Evolutionary conservation across 306 rosid species (phyloP).

Genomic region (Fagus crenata): DNA sequence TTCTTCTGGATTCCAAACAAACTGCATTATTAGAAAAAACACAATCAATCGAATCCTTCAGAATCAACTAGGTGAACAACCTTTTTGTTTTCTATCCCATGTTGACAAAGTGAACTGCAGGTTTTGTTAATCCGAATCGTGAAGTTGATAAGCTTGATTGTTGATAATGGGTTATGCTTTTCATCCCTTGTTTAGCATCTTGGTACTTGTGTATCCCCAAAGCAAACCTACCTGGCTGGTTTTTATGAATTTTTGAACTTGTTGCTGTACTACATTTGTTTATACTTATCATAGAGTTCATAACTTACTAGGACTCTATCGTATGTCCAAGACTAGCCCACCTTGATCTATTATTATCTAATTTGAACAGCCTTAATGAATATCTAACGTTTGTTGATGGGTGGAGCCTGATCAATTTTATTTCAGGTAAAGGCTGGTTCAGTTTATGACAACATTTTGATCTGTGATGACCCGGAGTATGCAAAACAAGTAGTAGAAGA

Average conservation of each 20-base stretch:
- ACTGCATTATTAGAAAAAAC: background rate
- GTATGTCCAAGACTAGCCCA: background rate
- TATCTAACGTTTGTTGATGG: constrained; percentile 26
- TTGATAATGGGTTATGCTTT: background rate
- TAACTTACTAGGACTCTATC: background rate
- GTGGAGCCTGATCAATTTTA: constrained; percentile 15
- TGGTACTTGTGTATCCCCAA: background rate
- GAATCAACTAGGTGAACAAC: background rate
- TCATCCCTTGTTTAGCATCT: background rate
- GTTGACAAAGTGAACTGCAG: background rate
- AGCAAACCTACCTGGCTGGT: background rate
- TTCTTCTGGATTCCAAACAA: background rate
- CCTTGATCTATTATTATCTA: background rate
- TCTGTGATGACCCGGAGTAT: constrained; percentile 86
- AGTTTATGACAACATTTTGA: constrained; percentile 82
- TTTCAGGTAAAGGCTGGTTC: constrained; percentile 95
- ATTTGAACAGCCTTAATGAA: background rate
- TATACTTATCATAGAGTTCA: too few species aligned
- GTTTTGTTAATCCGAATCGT: background rate
- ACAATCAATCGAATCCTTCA: background rate
- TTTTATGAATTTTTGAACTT: background rate
- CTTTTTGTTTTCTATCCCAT: background rate
- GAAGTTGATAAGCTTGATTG: background rate
- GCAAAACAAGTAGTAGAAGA: constrained; percentile 84
- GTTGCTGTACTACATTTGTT: too few species aligned